Evolutionary conservation across 176 grass and related monocot species (phyloP).

Genomic region (Stipa capillata): DNA sequence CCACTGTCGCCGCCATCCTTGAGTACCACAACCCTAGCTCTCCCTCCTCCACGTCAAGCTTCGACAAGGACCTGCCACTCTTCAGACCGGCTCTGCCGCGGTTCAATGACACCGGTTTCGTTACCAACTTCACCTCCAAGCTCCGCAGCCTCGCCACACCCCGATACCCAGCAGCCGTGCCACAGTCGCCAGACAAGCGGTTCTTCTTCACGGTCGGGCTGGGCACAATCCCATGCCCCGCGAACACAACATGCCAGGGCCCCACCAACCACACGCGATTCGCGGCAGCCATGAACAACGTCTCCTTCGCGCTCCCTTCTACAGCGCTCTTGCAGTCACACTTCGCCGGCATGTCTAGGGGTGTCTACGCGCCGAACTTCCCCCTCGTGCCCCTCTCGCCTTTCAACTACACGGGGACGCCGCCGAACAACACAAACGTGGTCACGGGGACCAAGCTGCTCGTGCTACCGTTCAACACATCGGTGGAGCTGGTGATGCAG

Average conservation of each 20-base stretch:
- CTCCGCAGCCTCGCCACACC: neutral
- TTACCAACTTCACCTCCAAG: neutral
- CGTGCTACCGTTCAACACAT: slow-evolving; percentile 19
- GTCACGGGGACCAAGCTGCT: slow-evolving; percentile 40
- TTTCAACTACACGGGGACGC: slow-evolving; percentile 56
- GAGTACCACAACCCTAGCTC: neutral
- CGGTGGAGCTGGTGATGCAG: no score
- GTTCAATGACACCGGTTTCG: neutral
- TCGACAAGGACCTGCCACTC: neutral
- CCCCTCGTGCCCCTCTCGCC: neutral
- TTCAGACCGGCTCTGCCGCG: neutral
- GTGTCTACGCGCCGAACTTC: slow-evolving; percentile 13
- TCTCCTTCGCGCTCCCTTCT: neutral
- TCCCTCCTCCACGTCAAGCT: no score
- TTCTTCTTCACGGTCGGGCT: neutral
- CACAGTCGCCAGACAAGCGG: neutral
- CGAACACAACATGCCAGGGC: neutral
- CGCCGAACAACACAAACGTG: slow-evolving; percentile 40
- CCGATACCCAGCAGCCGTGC: neutral
- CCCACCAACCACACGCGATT: neutral
- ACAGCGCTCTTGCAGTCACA: neutral
- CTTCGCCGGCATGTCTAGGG: no score
- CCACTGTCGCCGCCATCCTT: neutral
- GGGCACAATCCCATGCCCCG: neutral
- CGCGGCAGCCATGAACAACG: slow-evolving; percentile 23